Base-by-base conservation (phyloP, 768 basidiomycete genomes). In the Tylopilus sp. region DNA sequence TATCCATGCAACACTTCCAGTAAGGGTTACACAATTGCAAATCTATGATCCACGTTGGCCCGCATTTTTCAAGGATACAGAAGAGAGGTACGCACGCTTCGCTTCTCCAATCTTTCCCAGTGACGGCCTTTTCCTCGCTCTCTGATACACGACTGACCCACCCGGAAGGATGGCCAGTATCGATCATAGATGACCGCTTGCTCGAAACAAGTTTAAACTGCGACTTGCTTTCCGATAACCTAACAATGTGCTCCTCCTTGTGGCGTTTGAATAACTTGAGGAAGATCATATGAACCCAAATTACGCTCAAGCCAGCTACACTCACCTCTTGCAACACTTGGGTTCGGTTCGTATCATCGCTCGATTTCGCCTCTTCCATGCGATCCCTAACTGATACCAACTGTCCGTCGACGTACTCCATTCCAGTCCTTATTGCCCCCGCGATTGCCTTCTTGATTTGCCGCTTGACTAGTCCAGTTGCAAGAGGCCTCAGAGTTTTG, bases 391-490 rank as follows among this genome's bases (percentile, higher is more conserved):
- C 91, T n/a, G 79, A 77, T 21, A 91, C 87, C 18, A 98, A 80
- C 72, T 95, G 91, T 15, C 86, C 88, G 61, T 98, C 93, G 38
- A 93, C 73, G 58, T 93, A 89, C 68, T 91, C 92, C 55, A 98
- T 72, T 1, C 84, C 91, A 15, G 89, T 90, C 40, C 74, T 78
- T 48, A 98, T 81, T 3, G 84, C 84, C 47, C 83, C 85, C 38
- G 73, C 69, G 31, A 85, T 72, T 1, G 79, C 86, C 61, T 75
- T 79, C 65, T 79, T 73, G 60, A 87, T 76, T 58, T 83, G 66
- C 58, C 75, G 80, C 79, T 94, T 95, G 61, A 99, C 83, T 35
- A 97, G 73, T 6, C 80, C 81, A 2, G 83, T 92, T 12, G 89
- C 89, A 36, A 93, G 76, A 4, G 88, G 86, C 47, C 80, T 82